Percentiles rank a stretch among this genome's conserved stretches.
These are phyloP conservation scores for Debaryomyces singareniensis DNA, from an alignment of 1,139 yeast species.

Conservation along the genomic window DNA sequence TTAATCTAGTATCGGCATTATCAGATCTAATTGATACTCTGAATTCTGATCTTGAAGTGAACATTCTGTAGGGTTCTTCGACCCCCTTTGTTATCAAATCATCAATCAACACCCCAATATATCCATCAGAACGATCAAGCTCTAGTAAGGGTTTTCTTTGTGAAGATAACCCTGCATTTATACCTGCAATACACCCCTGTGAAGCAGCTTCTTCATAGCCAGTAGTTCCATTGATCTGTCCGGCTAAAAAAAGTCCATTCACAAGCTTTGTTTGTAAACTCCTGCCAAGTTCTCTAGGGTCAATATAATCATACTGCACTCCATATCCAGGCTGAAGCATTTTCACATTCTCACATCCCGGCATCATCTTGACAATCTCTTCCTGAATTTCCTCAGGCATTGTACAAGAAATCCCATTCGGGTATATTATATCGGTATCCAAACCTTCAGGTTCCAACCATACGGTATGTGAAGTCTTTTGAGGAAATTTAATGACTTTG, in stretches of 20 bases:
- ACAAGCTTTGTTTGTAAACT: slow-evolving; percentile 81
- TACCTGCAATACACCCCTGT: slow-evolving; percentile 93
- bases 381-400: slow-evolving; percentile 93
- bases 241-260: slow-evolving; percentile 80
- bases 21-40: slow-evolving; percentile 86
- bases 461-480: slow-evolving; percentile 68
- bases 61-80: slow-evolving; percentile 97
- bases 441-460: slow-evolving; percentile 98
- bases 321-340: slow-evolving; percentile 97
- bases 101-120: slow-evolving; percentile 87
- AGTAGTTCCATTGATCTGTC: slow-evolving; percentile 97
- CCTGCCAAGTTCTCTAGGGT: slow-evolving; percentile 76
- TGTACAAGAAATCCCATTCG: slow-evolving; percentile 93
- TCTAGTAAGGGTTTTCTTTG: slow-evolving; percentile 40
- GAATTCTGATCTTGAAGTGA: slow-evolving; percentile 92
- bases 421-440: slow-evolving; percentile 79
- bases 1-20: slow-evolving; percentile 84
- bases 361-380: slow-evolving; percentile 65
- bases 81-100: slow-evolving; percentile 95
- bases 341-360: slow-evolving; percentile 81
- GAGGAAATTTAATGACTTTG: slow-evolving; percentile 74
- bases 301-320: slow-evolving; percentile 94
- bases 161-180: slow-evolving; percentile 70
- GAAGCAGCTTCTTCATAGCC: slow-evolving; percentile 99
- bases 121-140: slow-evolving; percentile 75